These are phyloP conservation scores for Streptanthus diversifolius DNA, from an alignment of 345 rosid species.

Conservation along the genomic window DNA sequence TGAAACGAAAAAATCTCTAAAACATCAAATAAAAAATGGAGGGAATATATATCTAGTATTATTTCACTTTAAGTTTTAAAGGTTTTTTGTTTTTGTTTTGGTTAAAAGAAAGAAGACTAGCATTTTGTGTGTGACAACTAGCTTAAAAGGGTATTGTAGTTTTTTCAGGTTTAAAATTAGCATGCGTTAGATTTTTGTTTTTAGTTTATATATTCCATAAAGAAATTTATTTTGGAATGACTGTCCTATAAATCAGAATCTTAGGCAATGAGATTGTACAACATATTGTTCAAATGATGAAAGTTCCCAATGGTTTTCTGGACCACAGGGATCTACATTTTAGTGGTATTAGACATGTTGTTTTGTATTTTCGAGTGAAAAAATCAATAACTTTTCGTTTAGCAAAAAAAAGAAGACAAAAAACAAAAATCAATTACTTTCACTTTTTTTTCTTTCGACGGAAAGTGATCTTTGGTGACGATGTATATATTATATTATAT, in stretches of 20 bases:
- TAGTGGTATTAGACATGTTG: not conserved
- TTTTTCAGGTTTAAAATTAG: too few species aligned
- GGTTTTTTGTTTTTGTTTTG: too few species aligned
- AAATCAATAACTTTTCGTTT: not conserved
- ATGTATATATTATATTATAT: not conserved
- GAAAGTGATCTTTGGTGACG: not conserved
- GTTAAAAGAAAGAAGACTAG: too few species aligned
- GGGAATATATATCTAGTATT: too few species aligned
- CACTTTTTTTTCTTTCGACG: not conserved
- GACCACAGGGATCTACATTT: not conserved
- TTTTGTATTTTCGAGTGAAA: not conserved
- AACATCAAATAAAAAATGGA: too few species aligned
- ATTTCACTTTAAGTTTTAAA: too few species aligned
- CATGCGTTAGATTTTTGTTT: not conserved
- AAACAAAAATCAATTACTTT: too few species aligned
- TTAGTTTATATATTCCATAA: not conserved
- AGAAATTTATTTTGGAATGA: not conserved
- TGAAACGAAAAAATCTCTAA: too few species aligned
- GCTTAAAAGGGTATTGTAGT: too few species aligned
- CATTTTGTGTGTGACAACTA: too few species aligned
- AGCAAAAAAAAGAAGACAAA: too few species aligned
- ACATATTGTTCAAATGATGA: slow-evolving; percentile 5
- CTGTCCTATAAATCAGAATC: not conserved
- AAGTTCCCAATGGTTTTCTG: slow-evolving; percentile 1
- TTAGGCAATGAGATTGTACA: not conserved